phyloP scores from a whole-genome alignment of 148 eudicot species.

The Euryodendron excelsum region DNA sequence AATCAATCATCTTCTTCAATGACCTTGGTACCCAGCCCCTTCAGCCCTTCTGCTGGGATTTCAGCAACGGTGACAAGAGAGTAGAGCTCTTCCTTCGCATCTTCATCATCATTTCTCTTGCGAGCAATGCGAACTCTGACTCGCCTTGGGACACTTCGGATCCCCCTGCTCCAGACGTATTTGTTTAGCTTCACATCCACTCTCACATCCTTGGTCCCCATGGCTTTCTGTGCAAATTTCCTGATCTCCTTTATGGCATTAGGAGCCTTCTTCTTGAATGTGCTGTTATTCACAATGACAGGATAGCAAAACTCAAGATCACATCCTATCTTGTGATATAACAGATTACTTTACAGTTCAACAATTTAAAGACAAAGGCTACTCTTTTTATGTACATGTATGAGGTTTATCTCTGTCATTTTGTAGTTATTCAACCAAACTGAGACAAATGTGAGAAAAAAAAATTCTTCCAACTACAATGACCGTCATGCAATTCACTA shows the following conservation, averaged over 20 bases:
- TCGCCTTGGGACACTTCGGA: constrained; percentile 85
- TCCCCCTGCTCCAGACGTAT: constrained; percentile 83
- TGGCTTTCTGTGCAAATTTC: constrained; percentile 68
- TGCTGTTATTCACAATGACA: constrained; percentile 29
- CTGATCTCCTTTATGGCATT: constrained; percentile 76
- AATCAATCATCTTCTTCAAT: constrained; percentile 82
- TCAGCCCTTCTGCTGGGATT: constrained; percentile 69
- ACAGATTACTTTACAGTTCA: not conserved
- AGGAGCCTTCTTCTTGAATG: constrained; percentile 88
- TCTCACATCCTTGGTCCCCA: constrained; percentile 79
- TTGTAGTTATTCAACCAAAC: not conserved
- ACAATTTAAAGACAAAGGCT: not conserved
- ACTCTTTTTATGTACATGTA: not conserved
- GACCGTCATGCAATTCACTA: not conserved
- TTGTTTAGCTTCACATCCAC: constrained; percentile 87
- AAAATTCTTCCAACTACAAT: not conserved
- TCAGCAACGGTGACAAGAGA: constrained; percentile 89
- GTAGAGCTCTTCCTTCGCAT: constrained; percentile 95
- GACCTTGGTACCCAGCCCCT: constrained; percentile 80
- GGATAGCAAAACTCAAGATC: not conserved
- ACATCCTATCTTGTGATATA: not conserved
- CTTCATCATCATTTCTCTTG: constrained; percentile 91
- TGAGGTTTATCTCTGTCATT: not conserved
- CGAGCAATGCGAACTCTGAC: constrained; percentile 82
- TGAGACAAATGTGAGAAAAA: not conserved